Evolutionary conservation across 1,284 basidiomycete genomes (phyloP).

Genomic region (Microbotryomycetes sp.): DNA sequence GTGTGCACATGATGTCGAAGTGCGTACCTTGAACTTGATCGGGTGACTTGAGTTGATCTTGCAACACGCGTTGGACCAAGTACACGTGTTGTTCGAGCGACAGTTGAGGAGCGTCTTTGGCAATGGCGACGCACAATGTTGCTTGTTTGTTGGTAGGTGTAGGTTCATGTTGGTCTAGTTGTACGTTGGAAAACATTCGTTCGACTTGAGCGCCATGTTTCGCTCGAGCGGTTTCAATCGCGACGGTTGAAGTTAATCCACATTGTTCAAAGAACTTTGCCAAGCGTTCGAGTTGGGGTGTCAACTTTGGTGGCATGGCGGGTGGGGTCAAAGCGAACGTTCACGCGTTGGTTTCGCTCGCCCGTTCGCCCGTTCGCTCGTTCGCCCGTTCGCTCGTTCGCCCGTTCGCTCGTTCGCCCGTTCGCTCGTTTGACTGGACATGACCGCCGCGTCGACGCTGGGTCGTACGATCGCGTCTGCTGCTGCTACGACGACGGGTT

Average conservation of each 20-base stretch:
- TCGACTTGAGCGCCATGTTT: constrained; percentile 48
- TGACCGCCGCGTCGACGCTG: neutral
- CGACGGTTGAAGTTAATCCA: constrained; percentile 17
- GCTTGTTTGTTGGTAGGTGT: constrained; percentile 73
- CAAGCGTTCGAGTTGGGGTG: constrained; percentile 16
- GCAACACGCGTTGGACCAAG: constrained; percentile 58
- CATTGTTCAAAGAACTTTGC: constrained; percentile 21
- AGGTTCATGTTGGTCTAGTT: neutral
- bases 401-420: neutral
- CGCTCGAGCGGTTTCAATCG: constrained; percentile 39
- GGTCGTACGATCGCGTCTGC: too few relatives aligned
- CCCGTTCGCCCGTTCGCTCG: neutral
- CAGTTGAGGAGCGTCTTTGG: constrained; percentile 59
- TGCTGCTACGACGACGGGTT: too few relatives aligned
- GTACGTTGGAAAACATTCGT: constrained; percentile 46
- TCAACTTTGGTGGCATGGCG: constrained; percentile 5
- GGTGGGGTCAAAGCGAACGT: neutral
- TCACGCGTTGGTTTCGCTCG: neutral
- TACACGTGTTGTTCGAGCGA: constrained; percentile 58
- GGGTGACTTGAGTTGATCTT: constrained; percentile 65
- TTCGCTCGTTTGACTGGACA: neutral
- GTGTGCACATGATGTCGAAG: neutral
- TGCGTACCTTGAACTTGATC: constrained; percentile 88
- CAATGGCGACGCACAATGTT: constrained; percentile 62
- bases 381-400: neutral